Base-by-base conservation (phyloP, 2,329 filamentous ascomycete genomes). In the Nigrospora oryzae region DNA sequence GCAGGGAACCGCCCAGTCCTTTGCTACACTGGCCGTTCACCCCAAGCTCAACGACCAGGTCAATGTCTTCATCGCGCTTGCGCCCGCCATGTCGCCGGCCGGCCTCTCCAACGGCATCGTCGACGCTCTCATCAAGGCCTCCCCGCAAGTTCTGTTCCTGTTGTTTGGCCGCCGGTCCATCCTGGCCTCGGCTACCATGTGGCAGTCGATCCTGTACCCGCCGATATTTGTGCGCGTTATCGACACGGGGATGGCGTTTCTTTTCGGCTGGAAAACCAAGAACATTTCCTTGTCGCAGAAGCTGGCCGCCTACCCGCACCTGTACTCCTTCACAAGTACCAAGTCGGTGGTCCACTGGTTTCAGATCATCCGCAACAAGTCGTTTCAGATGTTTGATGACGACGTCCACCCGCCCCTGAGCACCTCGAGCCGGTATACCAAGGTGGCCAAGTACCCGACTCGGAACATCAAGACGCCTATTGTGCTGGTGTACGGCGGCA, bases 281-380 rank as follows among this genome's bases (percentile, higher is more conserved):
- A 98, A 97, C 62, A 96, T 98, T 49, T 81, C 81, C 10, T 69
- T 80, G 1, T 83, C 84, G 46, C 93, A 98, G 64, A 98, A 98
- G 61, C 78, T 98, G 15, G 93, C 93, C 3, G 89, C 89, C 1
- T 98, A 98, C 61, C 85, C 91, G 11, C 93, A 98, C 67, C 70
- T 98, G 0, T 98, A 95, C 69, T 96, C 90, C 0, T 97, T 91
- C 63, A 96, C 91, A 0, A 95, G 88, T 62, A 95, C 89, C 46
- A 98, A 98, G 67, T 90, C 84, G 16, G 89, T 98, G 10, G 93
- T 98, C 0, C 93, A 98, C 62, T 98, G 93, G 93, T 98, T 98
- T 63, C 93, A 98, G 62, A 96, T 98, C 60, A 98, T 98, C 56
- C 84, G 93, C 52, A 96, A 91, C 57, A 87, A 89, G 56, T 89